Conservation (phyloP, 371 early-diverging fungal genomes). For the Mortierella sp. region DNA sequence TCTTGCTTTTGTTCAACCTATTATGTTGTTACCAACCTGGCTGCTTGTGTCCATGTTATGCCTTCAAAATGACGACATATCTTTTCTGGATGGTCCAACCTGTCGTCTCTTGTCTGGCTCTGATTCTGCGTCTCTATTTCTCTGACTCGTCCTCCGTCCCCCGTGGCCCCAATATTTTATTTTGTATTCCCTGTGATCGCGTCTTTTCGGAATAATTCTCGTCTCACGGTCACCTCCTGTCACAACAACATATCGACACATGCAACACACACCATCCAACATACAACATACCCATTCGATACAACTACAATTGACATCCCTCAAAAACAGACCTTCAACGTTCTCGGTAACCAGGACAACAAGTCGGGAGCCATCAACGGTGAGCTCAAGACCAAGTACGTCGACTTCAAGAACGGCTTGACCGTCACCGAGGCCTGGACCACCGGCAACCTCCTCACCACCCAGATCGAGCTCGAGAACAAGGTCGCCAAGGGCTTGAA, state of each 20-base stretch:
- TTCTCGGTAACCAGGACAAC: constrained; percentile 93
- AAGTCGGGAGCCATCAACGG: constrained; percentile 94
- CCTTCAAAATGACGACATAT: constrained; percentile 4
- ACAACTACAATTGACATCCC: neutral
- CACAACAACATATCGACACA: neutral
- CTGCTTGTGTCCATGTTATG: neutral
- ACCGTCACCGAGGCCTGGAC: constrained; percentile 97
- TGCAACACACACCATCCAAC: neutral
- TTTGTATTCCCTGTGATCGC: constrained; percentile 11
- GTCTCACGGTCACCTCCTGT: neutral
- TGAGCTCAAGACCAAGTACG: constrained; percentile 97
- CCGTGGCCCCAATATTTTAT: neutral
- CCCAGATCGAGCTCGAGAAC: constrained; percentile 95
- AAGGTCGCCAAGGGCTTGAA: constrained; percentile 90
- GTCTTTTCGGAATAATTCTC: constrained; percentile 19
- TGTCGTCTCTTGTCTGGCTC: neutral
- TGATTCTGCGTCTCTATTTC: neutral
- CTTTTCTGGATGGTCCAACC: neutral
- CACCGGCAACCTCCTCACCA: constrained; percentile 92
- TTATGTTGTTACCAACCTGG: neutral
- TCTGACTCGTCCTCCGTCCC: neutral
- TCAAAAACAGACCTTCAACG: constrained; percentile 88
- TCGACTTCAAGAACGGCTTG: constrained; percentile 92
- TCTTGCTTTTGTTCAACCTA: neutral
- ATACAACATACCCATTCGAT: neutral